Percentiles rank a stretch among this genome's conserved stretches.
These are phyloP conservation scores for Singerocomus inundabilis DNA, from an alignment of 1,284 basidiomycete genomes.

Conservation along the genomic window DNA sequence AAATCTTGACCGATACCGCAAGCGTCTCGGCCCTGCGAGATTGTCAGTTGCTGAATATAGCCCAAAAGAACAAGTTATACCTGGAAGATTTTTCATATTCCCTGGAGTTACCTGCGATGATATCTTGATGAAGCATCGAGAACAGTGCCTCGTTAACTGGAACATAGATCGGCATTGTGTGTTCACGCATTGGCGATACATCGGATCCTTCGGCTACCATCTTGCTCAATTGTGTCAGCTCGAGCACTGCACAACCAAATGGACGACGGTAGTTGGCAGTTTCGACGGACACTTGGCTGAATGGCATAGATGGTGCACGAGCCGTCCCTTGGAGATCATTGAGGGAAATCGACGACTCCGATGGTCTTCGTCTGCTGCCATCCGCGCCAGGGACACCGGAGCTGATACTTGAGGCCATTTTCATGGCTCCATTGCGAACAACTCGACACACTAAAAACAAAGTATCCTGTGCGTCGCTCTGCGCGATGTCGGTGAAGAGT, in stretches of 20 bases:
- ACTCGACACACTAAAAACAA: constrained; percentile 90
- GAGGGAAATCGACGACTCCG: constrained; percentile 46
- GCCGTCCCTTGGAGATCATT: constrained; percentile 29
- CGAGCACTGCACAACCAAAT: constrained; percentile 91
- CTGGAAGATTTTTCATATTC: constrained; percentile 85
- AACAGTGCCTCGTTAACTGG: constrained; percentile 85
- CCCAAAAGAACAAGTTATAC: constrained; percentile 39
- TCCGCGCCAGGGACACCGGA: constrained; percentile 48
- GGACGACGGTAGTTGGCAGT: constrained; percentile 73
- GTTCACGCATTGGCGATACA: constrained; percentile 64
- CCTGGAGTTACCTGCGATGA: constrained; percentile 77
- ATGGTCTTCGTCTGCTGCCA: constrained; percentile 44
- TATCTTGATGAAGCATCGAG: constrained; percentile 93
- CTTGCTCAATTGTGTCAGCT: constrained; percentile 75
- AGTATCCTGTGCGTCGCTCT: constrained; percentile 81
- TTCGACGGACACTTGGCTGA: constrained; percentile 33
- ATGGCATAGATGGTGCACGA: constrained; percentile 15
- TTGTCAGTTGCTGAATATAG: constrained; percentile 9
- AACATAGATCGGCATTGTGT: constrained; percentile 87
- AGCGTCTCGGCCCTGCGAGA: constrained; percentile 73
- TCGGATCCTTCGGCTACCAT: constrained; percentile 63
- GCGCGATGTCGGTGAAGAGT: constrained; percentile 86
- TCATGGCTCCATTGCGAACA: constrained; percentile 85
- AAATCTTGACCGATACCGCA: constrained; percentile 87
- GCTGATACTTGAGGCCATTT: constrained; percentile 60